Base-by-base conservation (phyloP, 352 stramenopile species). In the Thalassiosira livingstoniorum region DNA sequence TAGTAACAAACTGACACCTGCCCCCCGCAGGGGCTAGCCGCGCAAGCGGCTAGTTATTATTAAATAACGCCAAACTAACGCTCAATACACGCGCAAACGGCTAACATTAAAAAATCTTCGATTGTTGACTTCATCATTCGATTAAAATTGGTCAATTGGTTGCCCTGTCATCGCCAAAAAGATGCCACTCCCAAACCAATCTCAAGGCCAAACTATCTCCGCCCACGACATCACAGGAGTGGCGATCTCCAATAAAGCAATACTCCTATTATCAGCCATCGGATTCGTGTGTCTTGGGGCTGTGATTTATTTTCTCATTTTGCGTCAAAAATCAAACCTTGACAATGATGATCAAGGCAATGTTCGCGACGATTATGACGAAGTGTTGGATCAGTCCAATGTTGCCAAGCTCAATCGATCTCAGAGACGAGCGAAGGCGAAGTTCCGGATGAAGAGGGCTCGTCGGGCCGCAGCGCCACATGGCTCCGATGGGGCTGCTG, bases 381-480 rank as follows among this genome's bases (percentile, higher is more conserved):
- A 87, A 35, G 53, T 67, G 29, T 66, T 92, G 4, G 80, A 75
- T 29, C 58, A 74, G 61, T 70, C 85, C 1, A 83, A 92, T 76
- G 88, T 86, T 0, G 72, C 80, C 23, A 85, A 70, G 21, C 57
- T 92, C 0, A 91, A 80, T 75, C 72, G 88, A 75, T 79, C 85
- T 11, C 76, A 92, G 72, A 43, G 88, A 70, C 69, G 88, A 27
- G 85, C 85, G n/a, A 69, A 83, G 27, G 88, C 88, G 4, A 79
- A 82, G 64, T 57, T 76, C 47, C 81, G 81, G 34, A 91, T 91
- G 86, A 92, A 91, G 64, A 74, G 86, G 53, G 71, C 88, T 64
- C 74, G 88, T 18, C 57, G 67, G 10, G 74, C 54, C 10, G 55
- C 43, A 4, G 60, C 39, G 43, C 23, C 68, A 58, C 39, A 42